A percentile compares a stretch with the other conserved stretches of the same genome.
phyloP scores from a whole-genome alignment of 2,329 filamentous ascomycete species.

The Aureobasidium sp. region DNA sequence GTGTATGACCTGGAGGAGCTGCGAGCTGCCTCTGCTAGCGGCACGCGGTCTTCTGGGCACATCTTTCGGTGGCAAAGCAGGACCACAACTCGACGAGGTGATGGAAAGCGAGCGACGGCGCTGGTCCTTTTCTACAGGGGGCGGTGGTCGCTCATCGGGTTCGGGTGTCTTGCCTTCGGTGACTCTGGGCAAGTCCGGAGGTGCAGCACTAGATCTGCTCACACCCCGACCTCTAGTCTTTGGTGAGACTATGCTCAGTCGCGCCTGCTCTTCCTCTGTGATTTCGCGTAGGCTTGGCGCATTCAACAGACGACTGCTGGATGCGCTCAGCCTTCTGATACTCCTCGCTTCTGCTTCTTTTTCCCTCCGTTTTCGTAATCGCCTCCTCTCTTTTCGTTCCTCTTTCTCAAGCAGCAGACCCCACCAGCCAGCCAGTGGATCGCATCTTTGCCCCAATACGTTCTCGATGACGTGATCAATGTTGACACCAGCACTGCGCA shows the following conservation, averaged over 20 bases:
- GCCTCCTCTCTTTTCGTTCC: conserved; percentile 71
- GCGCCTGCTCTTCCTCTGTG: conserved; percentile 58
- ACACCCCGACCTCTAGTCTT: conserved; percentile 70
- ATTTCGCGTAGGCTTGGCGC: conserved; percentile 66
- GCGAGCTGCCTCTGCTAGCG: conserved; percentile 50
- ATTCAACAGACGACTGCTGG: conserved; percentile 77
- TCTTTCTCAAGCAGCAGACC: conserved; percentile 90
- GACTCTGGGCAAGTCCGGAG: conserved; percentile 70
- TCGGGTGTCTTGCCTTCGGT: conserved; percentile 52
- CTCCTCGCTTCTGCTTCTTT: conserved; percentile 74
- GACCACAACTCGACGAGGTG: conserved; percentile 67
- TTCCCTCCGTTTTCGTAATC: conserved; percentile 78
- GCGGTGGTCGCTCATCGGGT: conserved; percentile 47
- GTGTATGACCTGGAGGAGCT: conserved; percentile 79
- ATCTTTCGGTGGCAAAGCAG: conserved; percentile 78
- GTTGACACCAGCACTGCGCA: conserved; percentile 89
- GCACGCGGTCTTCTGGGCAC: conserved; percentile 55
- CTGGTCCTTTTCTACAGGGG: conserved; percentile 71
- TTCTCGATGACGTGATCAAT: conserved; percentile 93
- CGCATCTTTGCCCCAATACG: conserved; percentile 81
- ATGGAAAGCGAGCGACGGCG: conserved; percentile 48
- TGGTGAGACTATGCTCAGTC: conserved; percentile 45
- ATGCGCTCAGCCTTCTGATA: conserved; percentile 75
- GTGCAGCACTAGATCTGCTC: conserved; percentile 55
- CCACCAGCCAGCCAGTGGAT: conserved; percentile 93